Evolutionary conservation across 768 basidiomycete genomes (phyloP).

Genomic region (Russula earlei): DNA sequence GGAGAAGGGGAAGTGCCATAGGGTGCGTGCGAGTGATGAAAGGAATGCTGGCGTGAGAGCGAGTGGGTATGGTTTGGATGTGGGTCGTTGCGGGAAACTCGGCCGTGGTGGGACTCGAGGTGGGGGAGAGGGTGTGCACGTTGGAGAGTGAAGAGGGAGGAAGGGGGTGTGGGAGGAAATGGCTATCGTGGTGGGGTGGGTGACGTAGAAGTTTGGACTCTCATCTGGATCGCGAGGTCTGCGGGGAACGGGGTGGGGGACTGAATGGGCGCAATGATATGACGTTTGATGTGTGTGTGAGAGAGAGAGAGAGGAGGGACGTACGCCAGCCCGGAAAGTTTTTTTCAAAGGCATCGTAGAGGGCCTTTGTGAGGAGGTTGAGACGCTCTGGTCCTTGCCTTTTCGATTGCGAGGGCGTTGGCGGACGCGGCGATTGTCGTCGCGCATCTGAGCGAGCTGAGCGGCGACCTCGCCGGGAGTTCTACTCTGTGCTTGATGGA

Average conservation of each 20-base stretch:
- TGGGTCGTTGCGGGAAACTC: constrained; percentile 32
- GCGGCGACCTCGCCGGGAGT: constrained; percentile 66
- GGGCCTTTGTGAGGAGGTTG: constrained; percentile 43
- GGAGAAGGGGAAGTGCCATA: constrained; percentile 28
- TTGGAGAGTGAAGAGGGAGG: constrained; percentile 34
- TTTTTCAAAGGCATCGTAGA: constrained; percentile 56
- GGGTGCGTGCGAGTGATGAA: constrained; percentile 27
- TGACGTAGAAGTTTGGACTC: constrained; percentile 62
- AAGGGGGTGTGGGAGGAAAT: constrained; percentile 26
- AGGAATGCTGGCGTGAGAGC: constrained; percentile 52
- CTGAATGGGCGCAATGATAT: constrained; percentile 20
- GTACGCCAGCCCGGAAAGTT: constrained; percentile 45
- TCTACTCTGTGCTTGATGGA: constrained; percentile 63
- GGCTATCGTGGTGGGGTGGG: constrained; percentile 43
- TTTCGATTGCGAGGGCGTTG: constrained; percentile 42
- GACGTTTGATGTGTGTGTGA: neutral
- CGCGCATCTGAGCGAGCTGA: constrained; percentile 59
- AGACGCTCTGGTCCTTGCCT: constrained; percentile 54
- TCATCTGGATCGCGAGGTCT: constrained; percentile 43
- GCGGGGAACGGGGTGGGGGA: constrained; percentile 31
- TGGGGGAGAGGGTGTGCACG: constrained; percentile 40
- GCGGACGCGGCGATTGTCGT: constrained; percentile 61
- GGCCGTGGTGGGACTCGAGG: constrained; percentile 43
- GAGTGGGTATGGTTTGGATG: constrained; percentile 27
- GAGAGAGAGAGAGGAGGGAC: constrained; percentile 21